Percentiles rank a stretch among this genome's conserved stretches.
phyloP scores from a whole-genome alignment of 805 yeast genomes.

The Gaillardinia entomophila region DNA sequence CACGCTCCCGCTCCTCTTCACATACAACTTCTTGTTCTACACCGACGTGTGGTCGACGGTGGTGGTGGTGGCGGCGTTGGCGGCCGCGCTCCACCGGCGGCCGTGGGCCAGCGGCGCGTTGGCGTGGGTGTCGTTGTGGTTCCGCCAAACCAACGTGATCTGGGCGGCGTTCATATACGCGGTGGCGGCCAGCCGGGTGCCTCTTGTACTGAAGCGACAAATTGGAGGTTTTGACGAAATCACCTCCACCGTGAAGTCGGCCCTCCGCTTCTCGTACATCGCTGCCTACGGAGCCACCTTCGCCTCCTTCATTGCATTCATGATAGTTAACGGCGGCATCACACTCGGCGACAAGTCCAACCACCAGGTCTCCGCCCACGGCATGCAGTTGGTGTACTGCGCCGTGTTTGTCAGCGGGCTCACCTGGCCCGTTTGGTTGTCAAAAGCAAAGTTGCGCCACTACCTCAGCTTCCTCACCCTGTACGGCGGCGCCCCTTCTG shows the following conservation, averaged over 20 bases:
- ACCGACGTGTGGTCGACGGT: slow-evolving; percentile 93
- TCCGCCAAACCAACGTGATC: slow-evolving; percentile 87
- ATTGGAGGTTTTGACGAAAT: slow-evolving; percentile 2
- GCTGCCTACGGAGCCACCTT: slow-evolving; percentile 57
- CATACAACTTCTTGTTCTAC: slow-evolving; percentile 75
- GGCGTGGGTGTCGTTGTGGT: slow-evolving; percentile 48
- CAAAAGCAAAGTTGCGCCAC: slow-evolving; percentile 30
- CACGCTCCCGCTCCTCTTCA: slow-evolving; percentile 64
- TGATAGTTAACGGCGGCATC: slow-evolving; percentile 70
- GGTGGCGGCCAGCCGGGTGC: neutral
- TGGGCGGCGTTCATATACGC: slow-evolving; percentile 62
- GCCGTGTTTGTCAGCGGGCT: slow-evolving; percentile 56
- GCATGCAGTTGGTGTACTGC: slow-evolving; percentile 81
- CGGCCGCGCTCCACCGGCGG: slow-evolving; percentile 33
- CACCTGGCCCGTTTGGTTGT: slow-evolving; percentile 71
- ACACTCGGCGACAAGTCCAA: slow-evolving; percentile 90
- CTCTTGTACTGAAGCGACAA: too few relatives aligned
- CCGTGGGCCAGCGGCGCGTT: slow-evolving; percentile 10
- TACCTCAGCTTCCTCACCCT: slow-evolving; percentile 31
- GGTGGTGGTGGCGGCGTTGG: slow-evolving; percentile 51
- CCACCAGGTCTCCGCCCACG: slow-evolving; percentile 65
- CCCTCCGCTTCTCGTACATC: too few relatives aligned
- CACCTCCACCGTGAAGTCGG: slow-evolving; percentile 12
- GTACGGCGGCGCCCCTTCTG: neutral
- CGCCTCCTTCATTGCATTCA: slow-evolving; percentile 48